These are phyloP conservation scores for Mrakia gelida DNA, from an alignment of 768 basidiomycete genomes.

Conservation along the genomic window DNA sequence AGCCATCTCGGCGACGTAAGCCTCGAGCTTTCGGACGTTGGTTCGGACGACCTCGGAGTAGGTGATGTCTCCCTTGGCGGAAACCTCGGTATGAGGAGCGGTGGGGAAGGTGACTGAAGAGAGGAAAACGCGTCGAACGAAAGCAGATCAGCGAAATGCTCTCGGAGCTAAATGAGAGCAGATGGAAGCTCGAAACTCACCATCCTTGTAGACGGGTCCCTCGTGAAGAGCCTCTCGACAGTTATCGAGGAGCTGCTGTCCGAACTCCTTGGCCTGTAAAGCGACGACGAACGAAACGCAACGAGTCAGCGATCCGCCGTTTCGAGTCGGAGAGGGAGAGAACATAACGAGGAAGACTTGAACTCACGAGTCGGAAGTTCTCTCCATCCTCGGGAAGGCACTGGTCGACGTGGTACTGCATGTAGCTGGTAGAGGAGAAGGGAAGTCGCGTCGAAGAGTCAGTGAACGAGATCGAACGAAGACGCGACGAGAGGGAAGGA, in stretches of 20 bases:
- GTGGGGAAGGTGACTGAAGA: slow-evolving; percentile 89
- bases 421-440: slow-evolving; percentile 56
- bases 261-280: slow-evolving; percentile 80
- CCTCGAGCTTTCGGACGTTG: slow-evolving; percentile 93
- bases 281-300: background rate
- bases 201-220: slow-evolving; percentile 92
- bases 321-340: background rate
- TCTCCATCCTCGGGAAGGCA: slow-evolving; percentile 73
- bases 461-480: slow-evolving; percentile 1
- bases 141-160: background rate
- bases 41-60: slow-evolving; percentile 93
- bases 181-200: slow-evolving; percentile 49
- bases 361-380: slow-evolving; percentile 63
- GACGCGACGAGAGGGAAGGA: background rate
- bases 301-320: background rate
- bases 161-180: background rate
- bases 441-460: slow-evolving; percentile 42
- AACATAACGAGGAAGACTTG: background rate
- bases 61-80: slow-evolving; percentile 86
- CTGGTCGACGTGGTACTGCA: slow-evolving; percentile 90
- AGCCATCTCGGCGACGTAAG: slow-evolving; percentile 92
- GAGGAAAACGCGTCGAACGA: background rate
- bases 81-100: slow-evolving; percentile 91
- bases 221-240: slow-evolving; percentile 74
- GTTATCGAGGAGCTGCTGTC: slow-evolving; percentile 91